Conservation (phyloP, 257 asterid species). For the Capsicum rhomboideum region DNA sequence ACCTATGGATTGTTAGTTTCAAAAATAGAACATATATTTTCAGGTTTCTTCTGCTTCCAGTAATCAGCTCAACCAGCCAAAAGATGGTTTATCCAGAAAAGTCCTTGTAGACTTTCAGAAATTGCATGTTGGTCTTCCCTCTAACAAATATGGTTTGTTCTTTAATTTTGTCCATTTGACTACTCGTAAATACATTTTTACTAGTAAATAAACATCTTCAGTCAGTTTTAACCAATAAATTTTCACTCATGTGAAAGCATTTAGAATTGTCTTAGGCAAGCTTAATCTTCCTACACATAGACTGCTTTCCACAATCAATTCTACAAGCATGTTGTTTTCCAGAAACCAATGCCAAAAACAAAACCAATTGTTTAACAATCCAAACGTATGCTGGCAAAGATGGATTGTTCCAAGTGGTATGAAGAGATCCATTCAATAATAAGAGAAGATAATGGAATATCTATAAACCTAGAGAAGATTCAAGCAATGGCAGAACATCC, state of each 20-base stretch:
- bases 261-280: background rate
- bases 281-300: background rate
- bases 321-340: background rate
- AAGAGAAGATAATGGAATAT: background rate
- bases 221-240: background rate
- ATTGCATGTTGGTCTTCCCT: background rate
- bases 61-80: background rate
- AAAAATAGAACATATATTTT: background rate
- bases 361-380: background rate
- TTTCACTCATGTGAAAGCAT: background rate
- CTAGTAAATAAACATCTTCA: background rate
- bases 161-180: background rate
- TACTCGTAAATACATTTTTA: background rate
- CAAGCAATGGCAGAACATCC: background rate
- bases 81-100: background rate
- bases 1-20: background rate
- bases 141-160: background rate
- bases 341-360: background rate
- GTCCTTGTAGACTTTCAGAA: background rate
- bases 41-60: background rate
- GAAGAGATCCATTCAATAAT: background rate
- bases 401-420: background rate
- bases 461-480: background rate
- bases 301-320: background rate
- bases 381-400: background rate